Percentiles rank a stretch among this genome's conserved stretches.
Conservation (phyloP, 2,329 filamentous ascomycete species). For the Zopfia rhizophila region DNA sequence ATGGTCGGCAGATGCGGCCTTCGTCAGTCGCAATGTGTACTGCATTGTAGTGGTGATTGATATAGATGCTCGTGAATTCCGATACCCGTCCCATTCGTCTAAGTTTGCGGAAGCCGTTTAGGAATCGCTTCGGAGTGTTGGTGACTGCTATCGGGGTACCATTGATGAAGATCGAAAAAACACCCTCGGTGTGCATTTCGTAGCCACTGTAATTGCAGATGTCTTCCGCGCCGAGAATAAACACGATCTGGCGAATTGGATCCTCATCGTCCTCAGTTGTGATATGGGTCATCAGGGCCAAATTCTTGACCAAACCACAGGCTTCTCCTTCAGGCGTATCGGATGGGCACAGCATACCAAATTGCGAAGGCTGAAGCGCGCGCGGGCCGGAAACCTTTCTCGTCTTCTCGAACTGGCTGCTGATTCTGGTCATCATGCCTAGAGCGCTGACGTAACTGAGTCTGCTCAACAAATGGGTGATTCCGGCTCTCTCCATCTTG, state of each 20-base stretch:
- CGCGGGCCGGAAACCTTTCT: conserved; percentile 95
- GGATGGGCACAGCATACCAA: conserved; percentile 96
- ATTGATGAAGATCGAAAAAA: conserved; percentile 94
- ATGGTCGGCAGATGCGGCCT: conserved; percentile 92
- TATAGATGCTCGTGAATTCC: conserved; percentile 95
- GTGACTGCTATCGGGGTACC: conserved; percentile 93
- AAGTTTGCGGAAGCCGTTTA: conserved; percentile 85
- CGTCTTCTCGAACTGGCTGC: conserved; percentile 98
- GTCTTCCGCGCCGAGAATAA: conserved; percentile 84
- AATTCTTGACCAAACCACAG: conserved; percentile 96
- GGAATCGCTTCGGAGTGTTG: conserved; percentile 84
- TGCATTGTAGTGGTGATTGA: conserved; percentile 90
- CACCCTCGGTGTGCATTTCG: conserved; percentile 85
- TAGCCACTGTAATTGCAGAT: conserved; percentile 83
- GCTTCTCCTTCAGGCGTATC: conserved; percentile 99
- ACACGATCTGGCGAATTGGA: conserved; percentile 86
- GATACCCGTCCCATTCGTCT: conserved; percentile 91
- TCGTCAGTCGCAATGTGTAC: conserved; percentile 98
- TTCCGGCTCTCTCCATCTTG: conserved; percentile 96
- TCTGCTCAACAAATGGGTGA: conserved; percentile 94
- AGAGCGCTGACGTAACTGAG: conserved; percentile 96
- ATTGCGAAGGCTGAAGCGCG: conserved; percentile 96
- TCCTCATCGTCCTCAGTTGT: conserved; percentile 96
- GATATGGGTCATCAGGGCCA: conserved; percentile 99
- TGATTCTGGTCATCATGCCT: conserved; percentile 99